phyloP scores from a whole-genome alignment of 805 yeast species.

The Yamadazyma insecticola region DNA sequence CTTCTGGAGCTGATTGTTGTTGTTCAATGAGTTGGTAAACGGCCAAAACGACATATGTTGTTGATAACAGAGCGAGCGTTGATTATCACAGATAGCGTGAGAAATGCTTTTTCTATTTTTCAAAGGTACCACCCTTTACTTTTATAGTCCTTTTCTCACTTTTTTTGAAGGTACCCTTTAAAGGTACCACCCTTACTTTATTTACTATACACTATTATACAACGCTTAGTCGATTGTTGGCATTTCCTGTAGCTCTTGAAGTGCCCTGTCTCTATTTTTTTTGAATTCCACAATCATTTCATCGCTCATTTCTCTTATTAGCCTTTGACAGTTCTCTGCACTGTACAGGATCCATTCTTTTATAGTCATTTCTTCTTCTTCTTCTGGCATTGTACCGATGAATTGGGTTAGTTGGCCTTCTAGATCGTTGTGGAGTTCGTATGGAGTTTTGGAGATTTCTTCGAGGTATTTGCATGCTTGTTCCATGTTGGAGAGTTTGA shows the following conservation, averaged over 20 bases:
- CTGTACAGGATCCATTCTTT: slow-evolving; percentile 60
- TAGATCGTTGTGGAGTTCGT: slow-evolving; percentile 52
- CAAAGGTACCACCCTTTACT: no score
- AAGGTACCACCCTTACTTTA: no score
- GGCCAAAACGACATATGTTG: slow-evolving; percentile 52
- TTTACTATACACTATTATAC: background rate
- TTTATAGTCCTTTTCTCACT: no score
- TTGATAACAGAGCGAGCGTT: no score
- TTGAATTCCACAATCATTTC: slow-evolving; percentile 45
- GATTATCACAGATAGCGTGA: no score
- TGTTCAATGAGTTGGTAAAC: slow-evolving; percentile 32
- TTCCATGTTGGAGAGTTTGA: slow-evolving; percentile 23
- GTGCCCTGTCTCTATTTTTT: slow-evolving; percentile 47
- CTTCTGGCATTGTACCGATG: slow-evolving; percentile 64
- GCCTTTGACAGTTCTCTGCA: slow-evolving; percentile 49
- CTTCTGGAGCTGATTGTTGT: slow-evolving; percentile 36
- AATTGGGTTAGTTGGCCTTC: slow-evolving; percentile 65
- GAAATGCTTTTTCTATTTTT: no score
- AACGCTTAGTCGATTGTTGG: slow-evolving; percentile 11
- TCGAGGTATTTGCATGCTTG: slow-evolving; percentile 31
- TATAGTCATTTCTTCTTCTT: slow-evolving; percentile 66
- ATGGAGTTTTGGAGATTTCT: slow-evolving; percentile 28
- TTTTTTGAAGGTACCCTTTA: no score
- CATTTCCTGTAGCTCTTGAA: slow-evolving; percentile 17
- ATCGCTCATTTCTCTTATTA: slow-evolving; percentile 43